Percentiles rank a stretch among this genome's conserved stretches.
These are phyloP conservation scores for Trichoderma hamatum DNA, from an alignment of 2,329 filamentous ascomycete species.

Conservation along the genomic window DNA sequence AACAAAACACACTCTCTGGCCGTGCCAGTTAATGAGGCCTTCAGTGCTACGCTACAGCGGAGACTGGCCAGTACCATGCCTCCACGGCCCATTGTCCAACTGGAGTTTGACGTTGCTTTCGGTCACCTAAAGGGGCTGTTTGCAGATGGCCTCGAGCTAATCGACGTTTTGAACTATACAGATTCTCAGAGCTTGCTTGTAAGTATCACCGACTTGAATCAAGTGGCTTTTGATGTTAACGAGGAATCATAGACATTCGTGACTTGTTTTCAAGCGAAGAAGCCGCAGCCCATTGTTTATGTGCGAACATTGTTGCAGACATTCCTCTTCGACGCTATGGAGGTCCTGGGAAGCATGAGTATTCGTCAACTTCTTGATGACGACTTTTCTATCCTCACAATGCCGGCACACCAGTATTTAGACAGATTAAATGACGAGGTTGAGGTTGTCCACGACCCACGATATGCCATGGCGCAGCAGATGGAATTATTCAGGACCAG, in stretches of 20 bases:
- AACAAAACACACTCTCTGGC: conserved; percentile 64
- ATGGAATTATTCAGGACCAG: conserved; percentile 71
- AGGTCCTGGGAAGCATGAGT: conserved; percentile 67
- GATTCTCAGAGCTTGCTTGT: conserved; percentile 73
- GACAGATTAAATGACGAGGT: conserved; percentile 75
- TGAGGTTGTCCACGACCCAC: conserved; percentile 72
- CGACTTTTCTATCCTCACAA: conserved; percentile 75
- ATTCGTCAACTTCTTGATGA: conserved; percentile 77
- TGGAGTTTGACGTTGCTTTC: conserved; percentile 73
- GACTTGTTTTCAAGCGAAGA: conserved; percentile 73
- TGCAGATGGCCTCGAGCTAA: conserved; percentile 69
- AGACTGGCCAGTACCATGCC: conserved; percentile 91
- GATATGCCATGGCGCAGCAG: conserved; percentile 70
- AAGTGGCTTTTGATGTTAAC: not conserved
- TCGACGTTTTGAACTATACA: conserved; percentile 67
- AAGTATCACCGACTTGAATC: conserved; percentile 34
- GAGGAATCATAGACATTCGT: conserved; percentile 64
- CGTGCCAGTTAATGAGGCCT: conserved; percentile 71
- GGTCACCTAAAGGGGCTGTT: conserved; percentile 71
- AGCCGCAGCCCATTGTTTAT: conserved; percentile 81
- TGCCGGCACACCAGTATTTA: conserved; percentile 72
- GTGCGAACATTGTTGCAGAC: conserved; percentile 78
- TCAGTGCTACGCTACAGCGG: conserved; percentile 89
- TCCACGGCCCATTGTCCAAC: conserved; percentile 82
- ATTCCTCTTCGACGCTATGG: conserved; percentile 73